These are phyloP conservation scores for Chaetomium sp. DNA, from an alignment of 2,329 filamentous ascomycete genomes.

Conservation along the genomic window DNA sequence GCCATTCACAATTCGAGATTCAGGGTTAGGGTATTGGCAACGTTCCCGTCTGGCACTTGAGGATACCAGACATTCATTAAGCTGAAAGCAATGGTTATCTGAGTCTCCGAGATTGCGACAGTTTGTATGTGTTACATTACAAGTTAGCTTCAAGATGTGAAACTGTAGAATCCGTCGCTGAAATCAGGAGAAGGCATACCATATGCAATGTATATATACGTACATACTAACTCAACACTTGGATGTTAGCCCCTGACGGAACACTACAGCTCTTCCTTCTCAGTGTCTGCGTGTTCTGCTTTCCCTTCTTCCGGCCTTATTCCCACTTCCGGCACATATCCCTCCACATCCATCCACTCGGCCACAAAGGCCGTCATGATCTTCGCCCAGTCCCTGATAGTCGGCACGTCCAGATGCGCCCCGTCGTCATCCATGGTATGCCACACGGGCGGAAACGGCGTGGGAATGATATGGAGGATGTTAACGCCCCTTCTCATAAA, in stretches of 20 bases:
- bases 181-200: not conserved
- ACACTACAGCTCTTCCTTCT: conserved; percentile 31
- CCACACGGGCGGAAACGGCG: conserved; percentile 82
- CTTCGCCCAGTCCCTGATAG: conserved; percentile 83
- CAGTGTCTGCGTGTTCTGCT: conserved; percentile 2
- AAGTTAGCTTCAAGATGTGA: not conserved
- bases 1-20: conserved; percentile 14
- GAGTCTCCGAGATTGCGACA: not conserved
- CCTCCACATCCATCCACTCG: conserved; percentile 83
- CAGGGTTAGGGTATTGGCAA: conserved; percentile 16
- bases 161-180: not conserved
- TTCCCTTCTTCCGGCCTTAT: not conserved
- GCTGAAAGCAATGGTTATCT: not conserved
- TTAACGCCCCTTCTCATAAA: conserved; percentile 87
- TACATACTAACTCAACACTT: not conserved
- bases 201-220: not conserved
- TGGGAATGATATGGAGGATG: conserved; percentile 85
- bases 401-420: conserved; percentile 77
- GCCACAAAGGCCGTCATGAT: conserved; percentile 82
- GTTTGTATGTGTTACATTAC: not conserved
- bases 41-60: not conserved
- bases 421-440: conserved; percentile 83
- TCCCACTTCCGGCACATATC: conserved; percentile 18
- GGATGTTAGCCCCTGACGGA: not conserved
- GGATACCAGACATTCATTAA: not conserved